phyloP scores from a whole-genome alignment of 2,329 filamentous ascomycete genomes.

The Hymenoscyphus fraxineus region DNA sequence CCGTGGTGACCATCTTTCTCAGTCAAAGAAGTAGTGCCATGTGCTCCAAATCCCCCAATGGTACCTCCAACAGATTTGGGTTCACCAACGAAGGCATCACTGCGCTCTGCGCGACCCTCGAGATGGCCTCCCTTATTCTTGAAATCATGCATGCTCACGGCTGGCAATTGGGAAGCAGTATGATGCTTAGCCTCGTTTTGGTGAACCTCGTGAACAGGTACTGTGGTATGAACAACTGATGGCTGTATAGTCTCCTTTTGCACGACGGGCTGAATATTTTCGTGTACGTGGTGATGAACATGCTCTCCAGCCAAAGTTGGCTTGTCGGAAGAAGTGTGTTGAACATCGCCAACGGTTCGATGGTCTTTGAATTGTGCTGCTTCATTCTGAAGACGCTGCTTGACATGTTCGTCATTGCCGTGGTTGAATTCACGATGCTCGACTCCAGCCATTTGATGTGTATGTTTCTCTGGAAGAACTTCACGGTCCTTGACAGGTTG shows the following conservation, averaged over 20 bases:
- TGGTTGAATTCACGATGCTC: slow-evolving; percentile 61
- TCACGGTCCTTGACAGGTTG: slow-evolving; percentile 59
- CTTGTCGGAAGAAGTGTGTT: slow-evolving; percentile 45
- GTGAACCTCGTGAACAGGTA: slow-evolving; percentile 69
- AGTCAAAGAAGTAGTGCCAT: slow-evolving; percentile 30
- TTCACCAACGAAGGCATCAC: slow-evolving; percentile 60
- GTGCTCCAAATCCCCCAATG: slow-evolving; percentile 29
- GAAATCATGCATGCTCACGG: slow-evolving; percentile 64
- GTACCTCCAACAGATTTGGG: slow-evolving; percentile 45
- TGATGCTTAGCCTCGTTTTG: slow-evolving; percentile 66
- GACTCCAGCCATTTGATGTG: slow-evolving; percentile 54
- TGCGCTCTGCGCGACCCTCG: slow-evolving; percentile 50
- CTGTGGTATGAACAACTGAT: slow-evolving; percentile 65
- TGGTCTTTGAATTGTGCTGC: slow-evolving; percentile 51
- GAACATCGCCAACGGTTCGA: slow-evolving; percentile 43
- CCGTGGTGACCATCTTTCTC: slow-evolving; percentile 20
- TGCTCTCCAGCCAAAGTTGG: slow-evolving; percentile 57
- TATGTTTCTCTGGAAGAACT: slow-evolving; percentile 57
- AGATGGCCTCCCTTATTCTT: slow-evolving; percentile 50
- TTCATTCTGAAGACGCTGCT: slow-evolving; percentile 49
- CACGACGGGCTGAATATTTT: slow-evolving; percentile 63
- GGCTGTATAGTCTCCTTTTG: slow-evolving; percentile 67
- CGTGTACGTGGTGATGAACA: slow-evolving; percentile 51
- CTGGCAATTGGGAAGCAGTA: slow-evolving; percentile 57
- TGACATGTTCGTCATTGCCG: slow-evolving; percentile 48